Conservation (phyloP, 148 eudicot genomes). For the Rhododendron griersonianum region DNA sequence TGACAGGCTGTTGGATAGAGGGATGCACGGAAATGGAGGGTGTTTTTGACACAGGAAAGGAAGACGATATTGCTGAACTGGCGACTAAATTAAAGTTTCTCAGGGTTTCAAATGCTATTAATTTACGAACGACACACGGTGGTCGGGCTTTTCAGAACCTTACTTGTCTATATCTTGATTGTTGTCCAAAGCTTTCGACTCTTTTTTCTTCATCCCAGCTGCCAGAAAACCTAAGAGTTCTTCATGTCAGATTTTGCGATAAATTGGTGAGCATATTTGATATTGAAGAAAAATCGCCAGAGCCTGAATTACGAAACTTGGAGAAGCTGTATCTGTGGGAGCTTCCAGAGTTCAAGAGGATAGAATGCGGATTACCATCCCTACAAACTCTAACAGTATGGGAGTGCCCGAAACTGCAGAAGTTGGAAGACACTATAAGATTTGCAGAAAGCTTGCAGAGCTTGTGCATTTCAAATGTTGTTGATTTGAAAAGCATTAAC, state of each 20-base stretch:
- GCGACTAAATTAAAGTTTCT: conserved; percentile 12
- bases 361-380: conserved; percentile 8
- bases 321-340: conserved; percentile 16
- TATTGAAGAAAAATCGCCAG: neutral
- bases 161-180: conserved; percentile 21
- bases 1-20: conserved; percentile 36
- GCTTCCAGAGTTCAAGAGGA: conserved; percentile 11
- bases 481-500: too few species aligned
- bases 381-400: neutral
- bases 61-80: neutral
- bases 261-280: conserved; percentile 11
- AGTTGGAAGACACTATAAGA: neutral
- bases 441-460: too few species aligned
- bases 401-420: conserved; percentile 6
- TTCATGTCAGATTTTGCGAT: conserved; percentile 24
- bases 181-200: conserved; percentile 18
- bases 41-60: conserved; percentile 6
- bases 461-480: too few species aligned
- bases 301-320: conserved; percentile 5
- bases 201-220: conserved; percentile 6
- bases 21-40: conserved; percentile 23
- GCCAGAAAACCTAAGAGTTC: conserved; percentile 15
- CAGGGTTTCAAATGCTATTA: conserved; percentile 20
- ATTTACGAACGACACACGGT: neutral
- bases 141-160: conserved; percentile 12